Evolutionary conservation across 208 protist species (phyloP).

Genomic region (Leishmania lainsoni): DNA sequence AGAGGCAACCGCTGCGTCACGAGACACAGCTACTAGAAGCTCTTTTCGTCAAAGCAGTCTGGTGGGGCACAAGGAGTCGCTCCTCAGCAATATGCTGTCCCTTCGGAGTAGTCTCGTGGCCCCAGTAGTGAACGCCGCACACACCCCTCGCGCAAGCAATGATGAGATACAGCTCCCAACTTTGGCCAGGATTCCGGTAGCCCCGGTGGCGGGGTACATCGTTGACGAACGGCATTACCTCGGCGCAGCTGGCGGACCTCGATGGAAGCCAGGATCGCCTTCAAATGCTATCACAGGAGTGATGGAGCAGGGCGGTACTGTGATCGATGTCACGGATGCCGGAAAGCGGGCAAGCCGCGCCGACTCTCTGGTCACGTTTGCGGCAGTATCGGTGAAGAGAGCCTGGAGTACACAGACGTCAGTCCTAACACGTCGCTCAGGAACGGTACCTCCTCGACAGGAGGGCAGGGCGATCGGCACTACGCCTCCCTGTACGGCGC

Average conservation of each 20-base stretch:
- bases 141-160: slow-evolving; percentile 10
- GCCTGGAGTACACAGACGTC: slow-evolving; percentile 47
- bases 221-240: neutral
- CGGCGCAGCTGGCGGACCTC: neutral
- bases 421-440: slow-evolving; percentile 50
- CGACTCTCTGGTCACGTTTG: slow-evolving; percentile 12
- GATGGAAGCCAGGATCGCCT: neutral
- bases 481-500: slow-evolving; percentile 59
- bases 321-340: slow-evolving; percentile 14
- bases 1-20: neutral
- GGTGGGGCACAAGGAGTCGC: slow-evolving; percentile 14
- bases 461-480: neutral
- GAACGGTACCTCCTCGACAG: slow-evolving; percentile 26
- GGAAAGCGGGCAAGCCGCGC: slow-evolving; percentile 4
- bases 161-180: slow-evolving; percentile 6
- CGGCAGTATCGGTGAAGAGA: slow-evolving; percentile 21
- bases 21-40: neutral
- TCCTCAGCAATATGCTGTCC: slow-evolving; percentile 14
- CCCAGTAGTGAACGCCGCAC: slow-evolving; percentile 4
- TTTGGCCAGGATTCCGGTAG: slow-evolving; percentile 13
- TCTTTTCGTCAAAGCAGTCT: neutral
- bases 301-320: slow-evolving; percentile 8
- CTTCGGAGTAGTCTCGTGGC: slow-evolving; percentile 22
- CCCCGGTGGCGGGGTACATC: neutral
- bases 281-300: neutral